Evolutionary conservation across 176 grass and related monocot species (phyloP), one percentile per base, ranked within the genome.

Genomic region (Elymus sibiricus): DNA sequence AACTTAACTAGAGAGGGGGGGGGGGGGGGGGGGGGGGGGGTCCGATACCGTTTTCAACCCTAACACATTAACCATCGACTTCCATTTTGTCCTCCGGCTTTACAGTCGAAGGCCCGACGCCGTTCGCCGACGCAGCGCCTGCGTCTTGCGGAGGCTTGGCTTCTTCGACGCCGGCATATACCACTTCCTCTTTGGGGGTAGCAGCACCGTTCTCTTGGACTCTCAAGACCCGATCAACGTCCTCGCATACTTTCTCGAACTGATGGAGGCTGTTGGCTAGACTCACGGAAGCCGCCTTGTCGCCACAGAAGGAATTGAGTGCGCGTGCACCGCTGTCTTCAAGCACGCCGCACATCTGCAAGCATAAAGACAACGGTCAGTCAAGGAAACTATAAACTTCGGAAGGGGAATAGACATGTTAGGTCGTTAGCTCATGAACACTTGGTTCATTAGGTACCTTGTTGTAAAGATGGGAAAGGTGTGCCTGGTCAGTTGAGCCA

Each of bases 271-370:
- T 88, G 65, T 70, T 94, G 26, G 74, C 80, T 83, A 98, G 80
- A 44, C 90, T 91, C 6, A 81, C 85, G 14, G 81, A 62, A 28
- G 92, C 92, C 8, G 80, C 84, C 64, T 83, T 86, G 37, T 92
- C 94, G 17, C 92, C 97, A 74, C 89, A 86, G 61, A 91, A 87
- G 5, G 92, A 90, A 62, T 91, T 88, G 79, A 98, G 79, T 19
- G 94, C 78, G 56, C 91, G 39, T 39, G 12, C 56, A 43, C 87
- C 78, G 3, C 85, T 91, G 63, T 92, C 92, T 85, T 95, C 92
- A 76, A 96, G 81, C 75, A 94, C 69, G 46, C 76, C 82, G 22
- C 93, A 98, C 88, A 98, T 94, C 97, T 98, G 92, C 51, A 84
- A 70, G 16, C 11, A 82, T 42, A 84, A 19, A 74, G 11, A 78